Percentiles rank a stretch among this genome's conserved stretches.
These are phyloP conservation scores for Aureobasidium melanogenum DNA, from an alignment of 2,329 filamentous ascomycete genomes.

Conservation along the genomic window DNA sequence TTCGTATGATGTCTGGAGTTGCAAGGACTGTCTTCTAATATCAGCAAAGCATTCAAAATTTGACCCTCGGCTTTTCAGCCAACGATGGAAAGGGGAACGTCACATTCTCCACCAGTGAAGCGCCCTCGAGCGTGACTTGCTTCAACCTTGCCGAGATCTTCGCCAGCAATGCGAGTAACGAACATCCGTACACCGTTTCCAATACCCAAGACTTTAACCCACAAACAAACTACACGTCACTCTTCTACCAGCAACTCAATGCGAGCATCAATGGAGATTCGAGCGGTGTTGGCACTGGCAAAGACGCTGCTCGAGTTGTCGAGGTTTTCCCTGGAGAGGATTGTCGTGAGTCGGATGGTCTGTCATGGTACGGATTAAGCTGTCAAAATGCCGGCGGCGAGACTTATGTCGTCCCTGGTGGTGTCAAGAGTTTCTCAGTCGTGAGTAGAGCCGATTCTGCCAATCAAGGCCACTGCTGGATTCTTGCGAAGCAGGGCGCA, in stretches of 20 bases:
- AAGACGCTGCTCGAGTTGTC: neutral
- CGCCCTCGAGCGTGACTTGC: neutral
- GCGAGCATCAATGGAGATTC: neutral
- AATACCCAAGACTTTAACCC: neutral
- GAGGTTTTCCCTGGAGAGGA: neutral
- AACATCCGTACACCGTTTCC: neutral
- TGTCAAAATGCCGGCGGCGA: neutral
- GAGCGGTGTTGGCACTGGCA: neutral
- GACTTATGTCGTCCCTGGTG: neutral
- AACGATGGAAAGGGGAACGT: neutral
- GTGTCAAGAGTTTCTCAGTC: neutral
- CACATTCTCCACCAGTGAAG: neutral
- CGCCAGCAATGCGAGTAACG: neutral
- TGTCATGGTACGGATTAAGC: neutral
- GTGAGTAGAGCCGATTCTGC: neutral
- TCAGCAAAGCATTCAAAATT: neutral
- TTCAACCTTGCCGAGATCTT: neutral
- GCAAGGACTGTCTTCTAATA: neutral
- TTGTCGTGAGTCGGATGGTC: neutral
- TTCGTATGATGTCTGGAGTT: neutral
- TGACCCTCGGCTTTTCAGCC: neutral
- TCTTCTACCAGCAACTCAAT: neutral
- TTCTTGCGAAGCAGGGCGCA: neutral
- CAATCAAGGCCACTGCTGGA: neutral
- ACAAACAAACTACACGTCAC: neutral